These are phyloP conservation scores for Dunaliella primolecta DNA, from an alignment of 139 green algal genomes.

Conservation along the genomic window DNA sequence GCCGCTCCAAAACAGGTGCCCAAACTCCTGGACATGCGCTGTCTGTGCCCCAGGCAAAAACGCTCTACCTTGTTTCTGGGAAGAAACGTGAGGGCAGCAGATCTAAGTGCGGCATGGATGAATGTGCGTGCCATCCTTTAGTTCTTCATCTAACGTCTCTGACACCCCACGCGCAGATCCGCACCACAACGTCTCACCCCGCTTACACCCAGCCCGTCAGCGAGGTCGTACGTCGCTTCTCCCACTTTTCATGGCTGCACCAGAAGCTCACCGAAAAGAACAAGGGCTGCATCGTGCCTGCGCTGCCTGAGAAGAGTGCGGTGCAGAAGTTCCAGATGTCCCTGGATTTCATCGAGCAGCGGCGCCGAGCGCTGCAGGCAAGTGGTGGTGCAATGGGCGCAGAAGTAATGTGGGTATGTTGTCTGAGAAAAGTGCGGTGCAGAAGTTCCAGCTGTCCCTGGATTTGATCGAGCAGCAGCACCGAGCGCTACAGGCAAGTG, in stretches of 20 bases:
- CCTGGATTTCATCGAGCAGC: constrained; percentile 87
- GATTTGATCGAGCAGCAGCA: constrained; percentile 91
- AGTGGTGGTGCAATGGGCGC: no score
- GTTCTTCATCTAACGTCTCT: no score
- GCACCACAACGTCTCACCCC: constrained; percentile 33
- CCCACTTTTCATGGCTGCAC: constrained; percentile 89
- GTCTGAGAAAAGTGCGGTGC: neutral
- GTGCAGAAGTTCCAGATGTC: constrained; percentile 91
- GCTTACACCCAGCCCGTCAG: constrained; percentile 16
- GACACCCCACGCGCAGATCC: neutral
- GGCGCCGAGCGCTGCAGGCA: constrained; percentile 72
- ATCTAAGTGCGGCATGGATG: neutral
- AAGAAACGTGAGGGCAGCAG: neutral
- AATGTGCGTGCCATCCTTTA: no score
- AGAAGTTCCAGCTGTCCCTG: neutral
- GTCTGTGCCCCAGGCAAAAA: neutral
- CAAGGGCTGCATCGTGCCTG: constrained; percentile 83
- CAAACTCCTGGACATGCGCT: neutral
- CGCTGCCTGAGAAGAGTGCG: constrained; percentile 88
- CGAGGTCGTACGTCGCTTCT: constrained; percentile 87
- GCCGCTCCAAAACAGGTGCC: no score
- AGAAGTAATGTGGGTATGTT: neutral
- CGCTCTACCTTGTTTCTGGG: neutral
- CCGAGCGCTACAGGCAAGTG: constrained; percentile 60
- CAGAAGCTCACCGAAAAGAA: constrained; percentile 73